A percentile compares a stretch with the other conserved stretches of the same genome.
phyloP scores from a whole-genome alignment of 1,284 basidiomycete species.

The Bjerkandera adusta region DNA sequence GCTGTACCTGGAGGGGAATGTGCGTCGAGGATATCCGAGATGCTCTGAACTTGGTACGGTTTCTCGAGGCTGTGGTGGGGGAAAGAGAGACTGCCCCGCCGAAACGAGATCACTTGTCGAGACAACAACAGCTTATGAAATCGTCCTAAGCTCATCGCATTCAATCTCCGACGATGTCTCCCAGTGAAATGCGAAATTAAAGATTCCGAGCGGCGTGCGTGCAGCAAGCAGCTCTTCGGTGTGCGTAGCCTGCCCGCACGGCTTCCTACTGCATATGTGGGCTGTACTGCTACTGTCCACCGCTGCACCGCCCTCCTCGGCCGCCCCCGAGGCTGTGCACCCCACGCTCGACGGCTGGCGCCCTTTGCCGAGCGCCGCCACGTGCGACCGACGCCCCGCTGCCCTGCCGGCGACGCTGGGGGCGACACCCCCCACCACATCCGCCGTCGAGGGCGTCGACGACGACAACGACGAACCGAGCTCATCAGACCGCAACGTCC shows the following conservation, averaged over 20 bases:
- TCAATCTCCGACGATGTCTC: constrained; percentile 10
- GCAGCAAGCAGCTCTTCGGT: not conserved
- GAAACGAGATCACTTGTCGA: constrained; percentile 4
- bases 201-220: not conserved
- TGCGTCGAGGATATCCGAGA: constrained; percentile 7
- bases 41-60: constrained; percentile 4
- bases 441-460: not conserved
- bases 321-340: not conserved
- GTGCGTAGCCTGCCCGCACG: too few relatives aligned
- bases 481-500: too few relatives aligned
- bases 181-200: not conserved
- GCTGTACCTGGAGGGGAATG: not conserved
- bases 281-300: not conserved
- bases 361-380: not conserved
- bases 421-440: not conserved
- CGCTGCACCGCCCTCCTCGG: not conserved
- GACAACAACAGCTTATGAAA: constrained; percentile 16
- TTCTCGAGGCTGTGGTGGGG: constrained; percentile 11
- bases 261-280: not conserved
- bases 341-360: not conserved
- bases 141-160: constrained; percentile 1
- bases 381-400: not conserved
- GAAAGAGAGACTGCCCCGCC: constrained; percentile 13
- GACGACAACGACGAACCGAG: not conserved
- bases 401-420: not conserved